Evolutionary conservation across 345 rosid species (phyloP).

Genomic region (Salix suchowensis): DNA sequence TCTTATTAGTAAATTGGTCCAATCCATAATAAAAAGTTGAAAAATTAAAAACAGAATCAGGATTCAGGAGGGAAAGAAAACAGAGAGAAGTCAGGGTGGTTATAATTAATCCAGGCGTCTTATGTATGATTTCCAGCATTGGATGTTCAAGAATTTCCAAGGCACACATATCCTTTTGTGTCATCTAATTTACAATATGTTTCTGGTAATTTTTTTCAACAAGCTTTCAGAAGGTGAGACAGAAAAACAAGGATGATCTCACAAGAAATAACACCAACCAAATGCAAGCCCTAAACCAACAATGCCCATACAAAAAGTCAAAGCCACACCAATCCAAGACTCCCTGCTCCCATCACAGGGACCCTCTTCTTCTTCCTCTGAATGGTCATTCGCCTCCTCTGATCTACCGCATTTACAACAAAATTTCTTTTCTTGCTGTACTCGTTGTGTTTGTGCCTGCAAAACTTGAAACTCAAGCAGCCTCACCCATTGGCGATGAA

Average conservation of each 20-base stretch:
- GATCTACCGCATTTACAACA: neutral
- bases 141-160: neutral
- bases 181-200: neutral
- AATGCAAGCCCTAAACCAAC: slow-evolving; percentile 41
- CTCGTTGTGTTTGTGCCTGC: slow-evolving; percentile 20
- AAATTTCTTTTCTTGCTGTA: neutral
- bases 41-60: no score
- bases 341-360: neutral
- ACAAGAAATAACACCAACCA: slow-evolving; percentile 13
- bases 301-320: slow-evolving; percentile 44
- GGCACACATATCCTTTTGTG: no score
- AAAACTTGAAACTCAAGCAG: slow-evolving; percentile 48
- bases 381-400: neutral
- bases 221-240: neutral
- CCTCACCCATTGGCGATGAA: slow-evolving; percentile 43
- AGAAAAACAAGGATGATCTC: neutral
- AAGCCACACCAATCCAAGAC: slow-evolving; percentile 30
- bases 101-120: neutral
- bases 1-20: neutral
- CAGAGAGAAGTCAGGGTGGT: neutral
- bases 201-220: no score
- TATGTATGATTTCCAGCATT: neutral
- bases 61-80: neutral
- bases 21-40: neutral
- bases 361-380: neutral